Conservation (phyloP, 1,284 basidiomycete species). For the Ustilago curta region DNA sequence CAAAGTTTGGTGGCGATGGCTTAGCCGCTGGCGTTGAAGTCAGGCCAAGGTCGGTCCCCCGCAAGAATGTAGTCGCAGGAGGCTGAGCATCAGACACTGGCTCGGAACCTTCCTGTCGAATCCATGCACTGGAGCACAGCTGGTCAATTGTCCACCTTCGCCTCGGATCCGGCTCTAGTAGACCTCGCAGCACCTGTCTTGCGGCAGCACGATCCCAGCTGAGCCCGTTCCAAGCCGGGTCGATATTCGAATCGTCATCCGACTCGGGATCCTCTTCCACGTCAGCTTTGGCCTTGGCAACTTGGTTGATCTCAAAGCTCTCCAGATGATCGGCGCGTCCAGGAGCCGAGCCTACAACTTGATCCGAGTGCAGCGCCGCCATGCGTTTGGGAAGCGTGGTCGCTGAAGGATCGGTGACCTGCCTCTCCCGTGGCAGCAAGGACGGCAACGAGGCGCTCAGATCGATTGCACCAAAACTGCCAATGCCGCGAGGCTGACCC, state of each 20-base stretch:
- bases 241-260: slow-evolving; percentile 49
- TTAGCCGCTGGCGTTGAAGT: neutral
- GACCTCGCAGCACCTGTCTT: slow-evolving; percentile 52
- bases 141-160: slow-evolving; percentile 59
- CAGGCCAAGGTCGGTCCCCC: neutral
- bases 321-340: slow-evolving; percentile 41
- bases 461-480: slow-evolving; percentile 27
- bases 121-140: slow-evolving; percentile 41
- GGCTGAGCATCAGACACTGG: neutral
- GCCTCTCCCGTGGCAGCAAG: slow-evolving; percentile 32
- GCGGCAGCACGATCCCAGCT: slow-evolving; percentile 56
- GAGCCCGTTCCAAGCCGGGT: slow-evolving; percentile 54
- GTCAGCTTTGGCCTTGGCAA: slow-evolving; percentile 48
- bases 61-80: neutral
- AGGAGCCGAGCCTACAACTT: slow-evolving; percentile 50
- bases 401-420: slow-evolving; percentile 20
- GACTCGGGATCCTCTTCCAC: slow-evolving; percentile 57
- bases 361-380: slow-evolving; percentile 37
- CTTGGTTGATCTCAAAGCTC: slow-evolving; percentile 49
- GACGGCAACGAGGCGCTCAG: slow-evolving; percentile 54
- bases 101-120: slow-evolving; percentile 25
- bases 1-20: slow-evolving; percentile 14
- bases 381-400: slow-evolving; percentile 8
- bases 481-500: slow-evolving; percentile 8
- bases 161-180: slow-evolving; percentile 58